Evolutionary conservation across 1,284 basidiomycete genomes (phyloP), one percentile per base, ranked within the genome.

Genomic region (Neonothopanus nambi): DNA sequence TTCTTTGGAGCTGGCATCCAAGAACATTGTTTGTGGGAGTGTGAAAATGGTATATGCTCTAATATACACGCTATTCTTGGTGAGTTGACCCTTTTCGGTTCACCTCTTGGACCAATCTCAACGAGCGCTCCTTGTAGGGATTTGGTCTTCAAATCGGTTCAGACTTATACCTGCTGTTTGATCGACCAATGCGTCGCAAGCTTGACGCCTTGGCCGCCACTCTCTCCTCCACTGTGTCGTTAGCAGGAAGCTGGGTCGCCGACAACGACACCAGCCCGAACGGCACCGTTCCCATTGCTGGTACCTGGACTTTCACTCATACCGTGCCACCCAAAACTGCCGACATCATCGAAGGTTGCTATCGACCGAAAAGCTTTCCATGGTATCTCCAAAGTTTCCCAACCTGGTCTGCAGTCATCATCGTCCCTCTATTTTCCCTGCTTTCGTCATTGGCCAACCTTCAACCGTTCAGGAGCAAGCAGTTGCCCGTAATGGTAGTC

Each of bases 1-100:
- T 57, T 91, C 91, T 18, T 77, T 94, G 54, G 92, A 95, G 67
- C 74, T 95, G 48, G 91, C 91, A 1, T 93, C 91, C 0, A 93
- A 91, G 69, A 93, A 93, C 63, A 90, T 93, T 45, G 82, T 94
- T 2, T 88, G 87, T 47, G 92, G 92, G 21, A 91, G 88, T 54
- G 91, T 94, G 54, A 90, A 91, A 67, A 91, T 94, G 89, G 89
- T 93, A 18, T 94, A 92, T 60, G 89, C 91, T 17, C 78, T 94
- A 56, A 93, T 94, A 49, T 94, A 93, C 65, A 92, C 91, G 0
- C 75, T 94, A n/a, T 93, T 93, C 68, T 70, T 94, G 63, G 82
- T 84, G 57, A 56, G 72, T 59, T 42, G 52, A 60, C n/a, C 48
- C 54, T 44, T 59, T 51, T 48, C n/a, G 30, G 35, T 17, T 17